Evolutionary conservation across 768 basidiomycete species (phyloP).

Genomic region (Tephrocybe sp.): DNA sequence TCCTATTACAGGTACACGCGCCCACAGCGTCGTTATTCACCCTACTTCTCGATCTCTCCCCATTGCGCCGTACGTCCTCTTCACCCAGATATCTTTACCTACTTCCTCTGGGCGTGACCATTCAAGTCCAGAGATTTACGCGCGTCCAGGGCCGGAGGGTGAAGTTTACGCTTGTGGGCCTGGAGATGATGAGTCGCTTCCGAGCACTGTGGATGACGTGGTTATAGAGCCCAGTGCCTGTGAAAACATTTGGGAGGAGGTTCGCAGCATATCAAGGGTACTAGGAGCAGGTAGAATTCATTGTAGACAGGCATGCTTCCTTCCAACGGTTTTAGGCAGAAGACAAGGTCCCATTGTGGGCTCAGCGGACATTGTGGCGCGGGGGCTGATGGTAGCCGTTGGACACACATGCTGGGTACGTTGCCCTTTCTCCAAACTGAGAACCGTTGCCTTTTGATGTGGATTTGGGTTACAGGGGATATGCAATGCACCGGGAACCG

Average conservation of each 20-base stretch:
- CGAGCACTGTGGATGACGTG: slow-evolving; percentile 71
- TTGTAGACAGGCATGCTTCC: slow-evolving; percentile 66
- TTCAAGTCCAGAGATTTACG: slow-evolving; percentile 67
- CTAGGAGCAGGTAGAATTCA: slow-evolving; percentile 53
- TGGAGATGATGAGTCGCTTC: slow-evolving; percentile 70
- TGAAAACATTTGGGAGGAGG: slow-evolving; percentile 50
- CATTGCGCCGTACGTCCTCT: slow-evolving; percentile 77
- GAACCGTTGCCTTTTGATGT: not conserved
- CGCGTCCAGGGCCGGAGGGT: slow-evolving; percentile 63
- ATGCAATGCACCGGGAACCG: slow-evolving; percentile 84
- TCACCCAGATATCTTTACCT: slow-evolving; percentile 63
- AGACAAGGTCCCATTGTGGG: slow-evolving; percentile 72
- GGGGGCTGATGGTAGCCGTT: slow-evolving; percentile 67
- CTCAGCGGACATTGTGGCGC: slow-evolving; percentile 48
- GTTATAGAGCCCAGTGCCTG: slow-evolving; percentile 54
- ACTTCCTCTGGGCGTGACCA: slow-evolving; percentile 9
- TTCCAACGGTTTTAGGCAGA: slow-evolving; percentile 57
- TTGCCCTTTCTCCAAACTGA: not conserved
- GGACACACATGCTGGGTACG: slow-evolving; percentile 80
- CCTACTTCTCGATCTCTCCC: slow-evolving; percentile 36
- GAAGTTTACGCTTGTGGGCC: slow-evolving; percentile 80
- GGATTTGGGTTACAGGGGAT: slow-evolving; percentile 51
- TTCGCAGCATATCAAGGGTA: slow-evolving; percentile 57
- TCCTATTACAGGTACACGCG: slow-evolving; percentile 62
- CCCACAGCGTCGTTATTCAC: slow-evolving; percentile 69